Evolutionary conservation across 2,329 filamentous ascomycete species (phyloP), one percentile per base, ranked within the genome.

Genomic region (Fusarium aywerte): DNA sequence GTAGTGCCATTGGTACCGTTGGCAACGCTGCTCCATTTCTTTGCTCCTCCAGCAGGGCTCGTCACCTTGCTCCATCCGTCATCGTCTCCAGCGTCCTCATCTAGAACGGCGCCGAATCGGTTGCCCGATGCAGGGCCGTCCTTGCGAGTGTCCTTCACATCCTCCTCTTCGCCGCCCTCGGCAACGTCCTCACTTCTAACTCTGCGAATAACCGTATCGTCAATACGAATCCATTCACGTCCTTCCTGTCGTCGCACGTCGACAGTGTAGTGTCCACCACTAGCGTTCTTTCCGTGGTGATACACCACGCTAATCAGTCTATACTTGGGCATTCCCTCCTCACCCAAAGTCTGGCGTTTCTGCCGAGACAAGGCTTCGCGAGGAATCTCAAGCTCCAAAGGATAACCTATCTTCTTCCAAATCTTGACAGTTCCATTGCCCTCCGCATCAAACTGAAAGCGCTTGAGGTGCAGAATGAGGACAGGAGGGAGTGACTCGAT

Each of bases 351-450:
- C 66, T 92, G 82, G 42, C 85, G 84, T 76, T 89, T 91, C 73
- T 90, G 87, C 29, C 90, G 88, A 12, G 93, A 90, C 74, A 99
- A 91, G 11, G 93, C 91, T 75, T 98, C 95, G 58, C 90, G 91
- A 1, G 96, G 96, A 65, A 99, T 93, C 76, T 98, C 95, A 49
- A 99, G 84, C 74, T 98, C 94, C 27, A 99, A 83, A 0, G 96
- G 96, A 75, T 99, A 99, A 20, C 93, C 95, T 59, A 99, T 85
- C 81, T 95, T 97, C 83, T 98, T 99, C 92, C 95, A 97, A 67
- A 98, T 97, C 83, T 99, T 99, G 74, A 97, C 91, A 1, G 93
- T 97, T 23, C 93, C 93, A 42, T 76, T 73, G 42, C 90, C 92
- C 58, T 90, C 87, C 63, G 89, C 92, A 73, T 98, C 93, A 73